Evolutionary conservation across 768 basidiomycete species (phyloP).

Genomic region (Collybia mongolica): DNA sequence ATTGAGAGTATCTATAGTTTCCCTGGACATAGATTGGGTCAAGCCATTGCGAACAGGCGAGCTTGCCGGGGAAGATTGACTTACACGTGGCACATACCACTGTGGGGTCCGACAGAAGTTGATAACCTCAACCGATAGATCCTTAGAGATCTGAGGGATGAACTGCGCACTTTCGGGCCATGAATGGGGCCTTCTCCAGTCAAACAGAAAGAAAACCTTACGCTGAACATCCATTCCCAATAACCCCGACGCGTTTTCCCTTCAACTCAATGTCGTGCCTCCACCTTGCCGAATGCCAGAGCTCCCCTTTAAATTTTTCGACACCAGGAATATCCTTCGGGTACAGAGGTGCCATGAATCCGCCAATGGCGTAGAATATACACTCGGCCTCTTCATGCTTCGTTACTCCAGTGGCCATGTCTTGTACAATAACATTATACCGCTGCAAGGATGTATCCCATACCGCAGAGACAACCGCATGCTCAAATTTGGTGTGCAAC

Average conservation of each 20-base stretch:
- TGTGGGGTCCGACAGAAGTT: conserved; percentile 63
- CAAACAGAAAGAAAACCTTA: conserved; percentile 25
- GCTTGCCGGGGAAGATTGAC: conserved; percentile 11
- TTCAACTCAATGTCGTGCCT: conserved; percentile 48
- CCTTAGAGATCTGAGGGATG: conserved; percentile 49
- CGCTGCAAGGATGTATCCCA: conserved; percentile 44
- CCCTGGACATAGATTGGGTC: conserved; percentile 18
- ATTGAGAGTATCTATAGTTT: conserved; percentile 40
- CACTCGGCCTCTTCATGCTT: conserved; percentile 38
- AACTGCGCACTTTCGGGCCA: conserved; percentile 50
- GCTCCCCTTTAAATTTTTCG: conserved; percentile 44
- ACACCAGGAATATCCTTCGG: conserved; percentile 41
- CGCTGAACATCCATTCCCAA: conserved; percentile 66
- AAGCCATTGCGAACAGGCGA: neutral
- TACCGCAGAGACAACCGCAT: conserved; percentile 34
- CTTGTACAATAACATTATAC: conserved; percentile 40
- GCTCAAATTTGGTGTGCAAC: conserved; percentile 39
- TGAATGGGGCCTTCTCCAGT: neutral
- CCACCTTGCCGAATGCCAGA: conserved; percentile 60
- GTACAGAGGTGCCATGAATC: conserved; percentile 44
- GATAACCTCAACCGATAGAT: conserved; percentile 47
- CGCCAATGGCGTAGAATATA: conserved; percentile 50
- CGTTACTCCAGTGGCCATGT: conserved; percentile 33
- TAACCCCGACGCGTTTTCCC: conserved; percentile 56
- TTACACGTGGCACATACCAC: conserved; percentile 55